Evolutionary conservation across 768 basidiomycete genomes (phyloP).

Genomic region (Saitozyma podzolica): DNA sequence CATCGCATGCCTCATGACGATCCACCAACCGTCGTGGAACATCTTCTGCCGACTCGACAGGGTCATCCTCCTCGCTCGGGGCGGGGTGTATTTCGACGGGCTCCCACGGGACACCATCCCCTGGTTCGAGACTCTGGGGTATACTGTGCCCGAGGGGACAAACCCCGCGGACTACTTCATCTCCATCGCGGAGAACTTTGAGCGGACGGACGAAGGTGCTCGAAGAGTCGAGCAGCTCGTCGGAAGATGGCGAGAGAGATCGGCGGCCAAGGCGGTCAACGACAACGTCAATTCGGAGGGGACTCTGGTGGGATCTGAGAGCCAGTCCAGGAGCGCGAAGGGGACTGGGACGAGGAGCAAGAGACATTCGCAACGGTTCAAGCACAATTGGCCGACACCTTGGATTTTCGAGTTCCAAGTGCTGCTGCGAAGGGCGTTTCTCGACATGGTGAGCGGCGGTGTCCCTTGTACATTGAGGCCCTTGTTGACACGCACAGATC

Average conservation of each 20-base stretch:
- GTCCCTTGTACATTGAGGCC: background rate
- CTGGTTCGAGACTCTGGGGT: slow-evolving; percentile 15
- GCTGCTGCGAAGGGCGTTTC: background rate
- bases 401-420: slow-evolving; percentile 2
- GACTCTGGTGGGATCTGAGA: background rate
- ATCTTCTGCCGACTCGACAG: slow-evolving; percentile 11
- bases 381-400: slow-evolving; percentile 3
- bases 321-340: slow-evolving; percentile 1
- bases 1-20: slow-evolving; percentile 9
- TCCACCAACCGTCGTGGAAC: slow-evolving; percentile 14
- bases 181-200: slow-evolving; percentile 14
- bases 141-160: slow-evolving; percentile 16
- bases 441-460: background rate
- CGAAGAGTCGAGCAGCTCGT: slow-evolving; percentile 1
- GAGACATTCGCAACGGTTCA: background rate
- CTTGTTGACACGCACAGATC: background rate
- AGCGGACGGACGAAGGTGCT: slow-evolving; percentile 1
- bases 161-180: slow-evolving; percentile 24
- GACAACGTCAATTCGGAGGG: no score
- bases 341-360: background rate
- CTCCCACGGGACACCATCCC: slow-evolving; percentile 14
- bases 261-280: no score
- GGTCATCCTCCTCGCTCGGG: slow-evolving; percentile 12
- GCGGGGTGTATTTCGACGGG: slow-evolving; percentile 14
- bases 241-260: slow-evolving; percentile 1